These are phyloP conservation scores for Penicillium polonicum DNA, from an alignment of 2,329 filamentous ascomycete species.

Conservation along the genomic window DNA sequence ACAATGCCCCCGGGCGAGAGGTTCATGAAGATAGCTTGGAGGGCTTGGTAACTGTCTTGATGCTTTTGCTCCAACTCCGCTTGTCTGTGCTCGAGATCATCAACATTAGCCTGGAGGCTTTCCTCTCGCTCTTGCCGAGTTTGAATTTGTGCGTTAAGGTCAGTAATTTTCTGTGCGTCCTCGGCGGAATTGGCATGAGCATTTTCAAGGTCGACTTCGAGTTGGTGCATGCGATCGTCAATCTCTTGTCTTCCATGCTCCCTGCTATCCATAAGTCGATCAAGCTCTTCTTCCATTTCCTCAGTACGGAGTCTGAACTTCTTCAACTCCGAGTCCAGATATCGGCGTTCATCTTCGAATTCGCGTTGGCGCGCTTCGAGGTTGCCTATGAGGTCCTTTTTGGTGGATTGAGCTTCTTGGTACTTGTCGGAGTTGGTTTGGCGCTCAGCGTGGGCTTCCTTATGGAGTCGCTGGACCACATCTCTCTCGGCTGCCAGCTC, in stretches of 20 bases:
- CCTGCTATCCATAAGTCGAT: constrained; percentile 75
- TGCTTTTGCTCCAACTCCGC: constrained; percentile 53
- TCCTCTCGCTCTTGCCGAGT: constrained; percentile 53
- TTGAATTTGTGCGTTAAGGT: constrained; percentile 59
- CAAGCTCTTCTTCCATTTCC: constrained; percentile 88
- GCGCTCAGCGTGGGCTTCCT: constrained; percentile 63
- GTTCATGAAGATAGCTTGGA: constrained; percentile 61
- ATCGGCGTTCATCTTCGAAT: constrained; percentile 79
- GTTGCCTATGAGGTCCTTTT: constrained; percentile 90
- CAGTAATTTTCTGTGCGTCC: constrained; percentile 39
- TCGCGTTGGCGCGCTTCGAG: constrained; percentile 90
- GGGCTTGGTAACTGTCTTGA: constrained; percentile 53
- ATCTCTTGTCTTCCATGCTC: constrained; percentile 75
- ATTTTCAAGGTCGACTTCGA: constrained; percentile 70
- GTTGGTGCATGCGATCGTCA: constrained; percentile 65
- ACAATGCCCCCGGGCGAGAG: constrained; percentile 54
- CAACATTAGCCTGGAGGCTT: constrained; percentile 40
- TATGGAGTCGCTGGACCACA: constrained; percentile 63
- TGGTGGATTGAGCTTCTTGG: constrained; percentile 85
- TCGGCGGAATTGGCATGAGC: constrained; percentile 50
- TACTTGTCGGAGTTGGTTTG: constrained; percentile 64
- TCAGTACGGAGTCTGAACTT: constrained; percentile 74
- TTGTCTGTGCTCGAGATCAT: constrained; percentile 53
- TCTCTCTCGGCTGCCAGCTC: constrained; percentile 75
- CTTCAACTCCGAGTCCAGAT: constrained; percentile 76